phyloP scores from a whole-genome alignment of 2,329 filamentous ascomycete genomes.

The Penicillium sp. region DNA sequence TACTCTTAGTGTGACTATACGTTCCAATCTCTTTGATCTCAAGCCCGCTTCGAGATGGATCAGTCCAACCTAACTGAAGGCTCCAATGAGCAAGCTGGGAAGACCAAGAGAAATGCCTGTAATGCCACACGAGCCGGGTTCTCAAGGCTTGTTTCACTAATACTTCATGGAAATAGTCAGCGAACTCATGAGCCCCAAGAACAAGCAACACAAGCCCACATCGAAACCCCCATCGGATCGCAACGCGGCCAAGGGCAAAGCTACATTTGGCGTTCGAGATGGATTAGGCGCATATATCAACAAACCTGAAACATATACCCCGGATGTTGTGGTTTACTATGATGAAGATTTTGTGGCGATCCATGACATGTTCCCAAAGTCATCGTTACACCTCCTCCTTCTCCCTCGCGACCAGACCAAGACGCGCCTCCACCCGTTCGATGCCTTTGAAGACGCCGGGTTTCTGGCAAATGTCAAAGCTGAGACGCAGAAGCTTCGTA shows the following conservation, averaged over 20 bases:
- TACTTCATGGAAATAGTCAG: slow-evolving; percentile 43
- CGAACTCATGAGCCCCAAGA: slow-evolving; percentile 57
- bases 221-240: slow-evolving; percentile 18
- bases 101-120: slow-evolving; percentile 42
- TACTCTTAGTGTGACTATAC: not conserved
- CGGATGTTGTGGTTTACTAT: slow-evolving; percentile 64
- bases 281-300: slow-evolving; percentile 68
- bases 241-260: slow-evolving; percentile 18
- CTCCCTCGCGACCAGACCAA: slow-evolving; percentile 70
- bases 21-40: not conserved
- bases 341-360: slow-evolving; percentile 74
- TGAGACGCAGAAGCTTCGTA: slow-evolving; percentile 64
- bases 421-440: slow-evolving; percentile 70
- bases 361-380: slow-evolving; percentile 83
- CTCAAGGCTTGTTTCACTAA: not conserved
- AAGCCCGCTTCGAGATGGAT: slow-evolving; percentile 2
- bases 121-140: slow-evolving; percentile 8
- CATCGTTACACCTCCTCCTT: slow-evolving; percentile 81
- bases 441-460: slow-evolving; percentile 68
- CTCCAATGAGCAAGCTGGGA: slow-evolving; percentile 6
- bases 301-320: slow-evolving; percentile 62
- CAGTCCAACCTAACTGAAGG: not conserved
- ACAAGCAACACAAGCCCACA: slow-evolving; percentile 39
- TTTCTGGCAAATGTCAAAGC: slow-evolving; percentile 67
- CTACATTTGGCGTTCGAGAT: slow-evolving; percentile 53